Percentiles rank a stretch among this genome's conserved stretches.
phyloP scores from a whole-genome alignment of 108 stramenopile species.

The Pseudonitzschia multiseries region DNA sequence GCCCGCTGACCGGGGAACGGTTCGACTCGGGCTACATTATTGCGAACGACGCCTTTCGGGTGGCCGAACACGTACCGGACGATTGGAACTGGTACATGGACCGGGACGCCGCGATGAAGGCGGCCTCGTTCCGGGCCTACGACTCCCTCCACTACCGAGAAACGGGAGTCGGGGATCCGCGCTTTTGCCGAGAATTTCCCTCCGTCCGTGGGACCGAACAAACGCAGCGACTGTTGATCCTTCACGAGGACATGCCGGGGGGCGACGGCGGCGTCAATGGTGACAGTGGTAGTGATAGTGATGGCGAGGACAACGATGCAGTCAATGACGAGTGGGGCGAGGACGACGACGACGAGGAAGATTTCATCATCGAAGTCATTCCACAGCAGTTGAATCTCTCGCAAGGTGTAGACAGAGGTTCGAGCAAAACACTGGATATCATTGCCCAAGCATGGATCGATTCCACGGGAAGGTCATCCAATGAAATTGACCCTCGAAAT shows the following conservation, averaged over 20 bases:
- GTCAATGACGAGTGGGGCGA: not conserved
- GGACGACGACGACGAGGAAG: conserved; percentile 40
- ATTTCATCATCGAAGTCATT: conserved; percentile 28
- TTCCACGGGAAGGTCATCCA: not conserved
- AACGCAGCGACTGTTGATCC: not conserved
- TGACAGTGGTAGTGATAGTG: not conserved
- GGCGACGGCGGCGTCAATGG: not conserved
- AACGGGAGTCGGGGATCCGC: conserved; percentile 24
- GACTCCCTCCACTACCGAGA: conserved; percentile 34
- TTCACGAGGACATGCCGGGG: not conserved
- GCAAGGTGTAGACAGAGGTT: not conserved
- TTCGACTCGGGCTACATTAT: conserved; percentile 22
- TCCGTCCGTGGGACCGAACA: not conserved
- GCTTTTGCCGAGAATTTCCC: conserved; percentile 45
- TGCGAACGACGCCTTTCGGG: not conserved
- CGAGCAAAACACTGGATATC: conserved; percentile 28
- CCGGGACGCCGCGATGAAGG: conserved; percentile 37
- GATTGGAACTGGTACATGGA: conserved; percentile 29
- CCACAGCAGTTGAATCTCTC: conserved; percentile 20
- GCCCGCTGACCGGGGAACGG: conserved; percentile 32
- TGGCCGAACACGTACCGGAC: not conserved
- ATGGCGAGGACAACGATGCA: not conserved
- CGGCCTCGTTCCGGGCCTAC: conserved; percentile 38
- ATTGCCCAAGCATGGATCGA: conserved; percentile 37
- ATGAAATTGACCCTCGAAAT: not conserved